Evolutionary conservation across 208 protist species (phyloP), one percentile per base, ranked within the genome.

Genomic region (Phytomonas sp.): DNA sequence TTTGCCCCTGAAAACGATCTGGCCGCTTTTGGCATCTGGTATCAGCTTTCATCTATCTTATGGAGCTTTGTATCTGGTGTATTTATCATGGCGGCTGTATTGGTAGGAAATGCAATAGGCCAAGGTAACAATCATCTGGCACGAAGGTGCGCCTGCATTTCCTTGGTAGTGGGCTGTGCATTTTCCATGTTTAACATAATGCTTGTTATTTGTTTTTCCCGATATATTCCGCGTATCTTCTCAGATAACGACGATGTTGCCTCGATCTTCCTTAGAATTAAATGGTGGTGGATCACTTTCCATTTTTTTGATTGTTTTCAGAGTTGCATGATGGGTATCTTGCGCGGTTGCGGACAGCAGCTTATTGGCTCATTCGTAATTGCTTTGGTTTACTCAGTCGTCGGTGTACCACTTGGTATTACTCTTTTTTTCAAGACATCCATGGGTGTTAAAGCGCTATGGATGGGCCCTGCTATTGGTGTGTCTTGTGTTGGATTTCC

Each of bases 241-340:
- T 78, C 84, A 1, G 59, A 80, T 67, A 80, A 81, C 66, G 32
- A 67, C 0, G 64, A 72, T 15, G 81, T 84, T 43, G 51, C 79
- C 11, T 36, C 26, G 28, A 70, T 85, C 28, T 83, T 81, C 72
- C 36, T 65, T 28, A 70, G 36, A 23, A 61, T 92, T 51, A 70
- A 88, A 2, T 68, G 56, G 0, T 81, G 76, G 62, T 89, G 86
- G 62, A 34, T 74, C 1, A 62, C 84, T 13, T 94, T 89, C 67
- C 86, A 94, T 73, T 68, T 87, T 34, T 86, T 88, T 59, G 89
- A 94, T 67, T 74, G 72, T 36, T 34, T 88, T 15, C 89, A 94
- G 70, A 91, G 86, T 62, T 82, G 74, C 72, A 88, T 94, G 82
- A 91, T 92, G 85, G 89, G 89, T 17, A 75, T 94, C 17, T 66